Percentiles rank a stretch among this genome's conserved stretches.
Conservation (phyloP, 352 stramenopile species). For the Saprolegnia parasitica region DNA sequence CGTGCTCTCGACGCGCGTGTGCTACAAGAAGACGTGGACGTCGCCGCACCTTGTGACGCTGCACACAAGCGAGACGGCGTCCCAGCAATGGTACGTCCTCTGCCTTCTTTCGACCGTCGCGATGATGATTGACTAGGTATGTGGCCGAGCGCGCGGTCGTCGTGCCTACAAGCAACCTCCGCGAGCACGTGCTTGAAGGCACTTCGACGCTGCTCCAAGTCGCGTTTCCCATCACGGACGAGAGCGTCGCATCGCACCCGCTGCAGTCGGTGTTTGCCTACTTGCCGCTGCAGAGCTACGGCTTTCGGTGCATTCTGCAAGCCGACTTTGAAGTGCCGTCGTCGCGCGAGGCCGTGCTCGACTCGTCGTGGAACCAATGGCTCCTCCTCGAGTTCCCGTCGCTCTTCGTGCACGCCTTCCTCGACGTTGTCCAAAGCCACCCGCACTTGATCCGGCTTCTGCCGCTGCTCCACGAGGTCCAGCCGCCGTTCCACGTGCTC, state of each 20-base stretch:
- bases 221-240: conserved; percentile 14
- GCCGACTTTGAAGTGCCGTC: conserved; percentile 83
- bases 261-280: conserved; percentile 83
- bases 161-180: neutral
- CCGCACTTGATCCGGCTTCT: conserved; percentile 27
- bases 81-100: conserved; percentile 15
- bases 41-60: neutral
- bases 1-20: conserved; percentile 33
- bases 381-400: conserved; percentile 63
- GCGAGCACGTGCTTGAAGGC: neutral
- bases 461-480: conserved; percentile 13
- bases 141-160: neutral
- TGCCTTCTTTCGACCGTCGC: no score
- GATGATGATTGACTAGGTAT: conserved; percentile 4
- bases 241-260: conserved; percentile 28
- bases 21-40: conserved; percentile 36
- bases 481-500: conserved; percentile 16
- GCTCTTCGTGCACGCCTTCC: conserved; percentile 38
- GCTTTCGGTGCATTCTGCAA: conserved; percentile 82
- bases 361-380: conserved; percentile 87
- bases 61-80: conserved; percentile 4
- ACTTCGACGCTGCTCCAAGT: conserved; percentile 4
- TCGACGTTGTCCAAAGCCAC: conserved; percentile 5
- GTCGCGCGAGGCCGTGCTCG: conserved; percentile 76
- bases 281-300: conserved; percentile 71